Base-by-base conservation (phyloP, 352 stramenopile genomes). In the Phytophthora rubi region DNA sequence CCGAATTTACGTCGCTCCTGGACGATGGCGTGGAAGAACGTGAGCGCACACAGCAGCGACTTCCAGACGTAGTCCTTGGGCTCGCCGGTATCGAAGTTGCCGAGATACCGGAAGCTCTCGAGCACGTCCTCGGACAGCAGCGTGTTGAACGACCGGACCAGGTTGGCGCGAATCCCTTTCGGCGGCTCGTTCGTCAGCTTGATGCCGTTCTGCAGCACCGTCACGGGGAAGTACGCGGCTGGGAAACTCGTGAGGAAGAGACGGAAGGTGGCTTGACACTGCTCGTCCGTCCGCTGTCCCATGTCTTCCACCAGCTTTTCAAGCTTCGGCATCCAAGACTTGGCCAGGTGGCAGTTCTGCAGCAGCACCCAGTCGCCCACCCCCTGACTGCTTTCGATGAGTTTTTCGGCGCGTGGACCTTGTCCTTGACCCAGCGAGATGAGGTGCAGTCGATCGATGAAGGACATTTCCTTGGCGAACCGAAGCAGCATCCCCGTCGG, bases 1-100 rank as follows among this genome's bases (percentile, higher is more conserved):
- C 95, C 95, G 61, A 98, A 98, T 62, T 99, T 99, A 35, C 93
- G 83, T 28, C 95, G 79, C 72, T 98, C 95, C 76, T 98, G 90
- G 37, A 98, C 91, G 60, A 98, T 95, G 2, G 94, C 94, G 71
- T 99, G 95, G 76, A 99, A 99, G 63, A 98, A 98, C 6, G 86
- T 86, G 18, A 99, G 81, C 0, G 89, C 90, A 33, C 86, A 87
- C 6, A 98, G 79, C 28, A 99, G 68, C 51, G 96, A 97, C 37
- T 97, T 92, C 87, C 91, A 98, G n/a, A 82, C 86, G 7, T 73
- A 59, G 58, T 80, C 75, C 53, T 96, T 96, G 0, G 77, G 56
- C 26, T 81, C 65, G 2, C 81, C 86, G 18, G 89, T 82, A 13
- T 92, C 86, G 62, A 94, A 93, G 7, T 64, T 37, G 0, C 85